These are phyloP conservation scores for Cryptococcus jaspeensis DNA, from an alignment of 1,284 basidiomycete species.

Conservation along the genomic window DNA sequence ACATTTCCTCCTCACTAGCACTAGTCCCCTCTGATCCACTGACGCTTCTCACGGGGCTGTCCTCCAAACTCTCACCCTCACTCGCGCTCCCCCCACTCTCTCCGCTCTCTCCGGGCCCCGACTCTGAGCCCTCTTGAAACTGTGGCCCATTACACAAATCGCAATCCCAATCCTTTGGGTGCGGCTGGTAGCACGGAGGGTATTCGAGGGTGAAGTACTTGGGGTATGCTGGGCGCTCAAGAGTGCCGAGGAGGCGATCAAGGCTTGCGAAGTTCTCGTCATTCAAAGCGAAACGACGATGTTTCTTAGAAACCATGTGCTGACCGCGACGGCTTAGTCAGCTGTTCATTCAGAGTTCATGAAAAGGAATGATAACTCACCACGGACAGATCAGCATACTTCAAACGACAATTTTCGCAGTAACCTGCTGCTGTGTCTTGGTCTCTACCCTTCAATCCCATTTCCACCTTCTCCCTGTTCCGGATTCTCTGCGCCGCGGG, in stretches of 20 bases:
- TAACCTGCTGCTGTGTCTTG: slow-evolving; percentile 80
- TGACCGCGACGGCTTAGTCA: slow-evolving; percentile 45
- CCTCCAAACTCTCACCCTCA: no score
- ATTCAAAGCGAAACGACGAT: slow-evolving; percentile 82
- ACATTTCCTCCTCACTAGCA: no score
- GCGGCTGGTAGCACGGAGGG: slow-evolving; percentile 14
- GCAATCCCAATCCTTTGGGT: slow-evolving; percentile 9
- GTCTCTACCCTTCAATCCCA: slow-evolving; percentile 58
- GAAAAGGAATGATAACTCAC: slow-evolving; percentile 56
- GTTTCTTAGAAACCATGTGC: slow-evolving; percentile 75
- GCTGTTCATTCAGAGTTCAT: background rate
- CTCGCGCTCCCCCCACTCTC: no score
- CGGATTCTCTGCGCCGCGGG: slow-evolving; percentile 29
- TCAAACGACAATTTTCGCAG: slow-evolving; percentile 92
- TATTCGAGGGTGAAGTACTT: slow-evolving; percentile 10
- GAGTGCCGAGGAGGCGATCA: slow-evolving; percentile 72
- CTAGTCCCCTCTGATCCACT: no score
- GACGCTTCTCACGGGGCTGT: no score
- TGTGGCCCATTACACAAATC: no score
- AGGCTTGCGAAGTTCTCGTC: slow-evolving; percentile 77
- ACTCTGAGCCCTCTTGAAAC: no score
- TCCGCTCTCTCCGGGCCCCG: no score
- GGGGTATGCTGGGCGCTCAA: slow-evolving; percentile 63
- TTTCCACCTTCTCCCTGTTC: slow-evolving; percentile 40
- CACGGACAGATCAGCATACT: slow-evolving; percentile 83